These are phyloP conservation scores for Cutaneotrichosporon arboriforme DNA, from an alignment of 1,284 basidiomycete genomes.

Conservation along the genomic window DNA sequence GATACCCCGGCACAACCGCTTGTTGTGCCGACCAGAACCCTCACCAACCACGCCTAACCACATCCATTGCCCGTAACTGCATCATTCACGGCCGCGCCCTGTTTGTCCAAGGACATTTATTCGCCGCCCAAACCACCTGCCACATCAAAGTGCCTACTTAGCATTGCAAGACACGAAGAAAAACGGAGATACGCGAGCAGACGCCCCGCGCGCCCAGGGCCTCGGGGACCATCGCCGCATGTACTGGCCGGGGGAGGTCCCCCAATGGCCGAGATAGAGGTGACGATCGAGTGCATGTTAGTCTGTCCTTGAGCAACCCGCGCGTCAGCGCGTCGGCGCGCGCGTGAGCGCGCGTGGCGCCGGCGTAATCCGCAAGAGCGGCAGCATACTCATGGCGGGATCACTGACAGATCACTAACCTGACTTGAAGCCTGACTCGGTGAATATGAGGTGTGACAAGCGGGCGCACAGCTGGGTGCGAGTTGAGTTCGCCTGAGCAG, in stretches of 20 bases:
- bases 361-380: no score
- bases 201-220: constrained; percentile 11
- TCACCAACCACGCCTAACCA: constrained; percentile 6
- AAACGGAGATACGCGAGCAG: constrained; percentile 2
- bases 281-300: constrained; percentile 14
- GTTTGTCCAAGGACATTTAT: constrained; percentile 42
- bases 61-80: constrained; percentile 10
- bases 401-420: neutral
- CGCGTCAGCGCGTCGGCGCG: neutral
- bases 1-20: constrained; percentile 10
- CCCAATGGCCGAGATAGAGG: constrained; percentile 15
- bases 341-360: neutral
- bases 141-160: constrained; percentile 19
- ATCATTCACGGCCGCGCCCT: constrained; percentile 41
- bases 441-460: no score
- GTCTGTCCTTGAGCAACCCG: constrained; percentile 3
- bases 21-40: constrained; percentile 11
- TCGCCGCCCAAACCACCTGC: constrained; percentile 27
- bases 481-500: no score
- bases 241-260: constrained; percentile 8
- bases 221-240: constrained; percentile 12
- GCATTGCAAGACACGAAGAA: constrained; percentile 16
- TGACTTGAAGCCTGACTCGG: no score
- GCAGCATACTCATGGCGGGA: no score
- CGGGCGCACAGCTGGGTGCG: no score